Evolutionary conservation across 805 yeast genomes (phyloP).

Genomic region (Cyberlindnera sargentensis): DNA sequence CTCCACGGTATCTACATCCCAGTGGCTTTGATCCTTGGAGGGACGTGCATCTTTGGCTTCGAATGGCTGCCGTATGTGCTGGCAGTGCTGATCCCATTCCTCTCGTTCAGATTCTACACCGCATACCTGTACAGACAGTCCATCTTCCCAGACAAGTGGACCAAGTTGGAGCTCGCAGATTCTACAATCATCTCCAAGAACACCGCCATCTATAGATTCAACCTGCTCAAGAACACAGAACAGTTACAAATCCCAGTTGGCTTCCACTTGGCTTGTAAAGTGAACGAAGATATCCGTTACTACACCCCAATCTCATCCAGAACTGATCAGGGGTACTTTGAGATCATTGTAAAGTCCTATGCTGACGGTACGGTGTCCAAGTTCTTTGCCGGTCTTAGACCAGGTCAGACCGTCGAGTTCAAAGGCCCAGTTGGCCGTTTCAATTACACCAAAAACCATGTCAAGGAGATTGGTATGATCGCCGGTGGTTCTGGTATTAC

Average conservation of each 20-base stretch:
- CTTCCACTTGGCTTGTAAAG: slow-evolving; percentile 59
- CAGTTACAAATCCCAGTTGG: slow-evolving; percentile 65
- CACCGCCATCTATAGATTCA: slow-evolving; percentile 67
- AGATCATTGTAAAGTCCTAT: slow-evolving; percentile 70
- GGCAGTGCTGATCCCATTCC: slow-evolving; percentile 32
- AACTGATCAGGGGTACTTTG: slow-evolving; percentile 67
- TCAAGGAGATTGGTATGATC: slow-evolving; percentile 56
- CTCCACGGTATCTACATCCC: slow-evolving; percentile 76
- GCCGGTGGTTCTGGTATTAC: slow-evolving; percentile 92
- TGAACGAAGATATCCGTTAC: slow-evolving; percentile 44
- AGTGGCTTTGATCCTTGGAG: slow-evolving; percentile 48
- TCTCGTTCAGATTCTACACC: slow-evolving; percentile 27
- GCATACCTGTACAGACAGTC: slow-evolving; percentile 36
- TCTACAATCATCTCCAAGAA: slow-evolving; percentile 67
- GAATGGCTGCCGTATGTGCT: slow-evolving; percentile 41
- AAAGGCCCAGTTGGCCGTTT: slow-evolving; percentile 79
- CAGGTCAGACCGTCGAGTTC: slow-evolving; percentile 62
- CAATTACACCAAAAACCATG: slow-evolving; percentile 50
- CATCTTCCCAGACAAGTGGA: slow-evolving; percentile 48
- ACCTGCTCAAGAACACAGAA: slow-evolving; percentile 53
- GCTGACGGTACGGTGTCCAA: slow-evolving; percentile 64
- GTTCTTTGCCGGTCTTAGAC: slow-evolving; percentile 53
- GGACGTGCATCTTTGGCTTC: slow-evolving; percentile 37
- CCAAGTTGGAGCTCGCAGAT: slow-evolving; percentile 60
- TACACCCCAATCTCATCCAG: slow-evolving; percentile 73